Evolutionary conservation across 2,329 filamentous ascomycete species (phyloP), one percentile per base, ranked within the genome.

Genomic region (Aureobasidium sp.): DNA sequence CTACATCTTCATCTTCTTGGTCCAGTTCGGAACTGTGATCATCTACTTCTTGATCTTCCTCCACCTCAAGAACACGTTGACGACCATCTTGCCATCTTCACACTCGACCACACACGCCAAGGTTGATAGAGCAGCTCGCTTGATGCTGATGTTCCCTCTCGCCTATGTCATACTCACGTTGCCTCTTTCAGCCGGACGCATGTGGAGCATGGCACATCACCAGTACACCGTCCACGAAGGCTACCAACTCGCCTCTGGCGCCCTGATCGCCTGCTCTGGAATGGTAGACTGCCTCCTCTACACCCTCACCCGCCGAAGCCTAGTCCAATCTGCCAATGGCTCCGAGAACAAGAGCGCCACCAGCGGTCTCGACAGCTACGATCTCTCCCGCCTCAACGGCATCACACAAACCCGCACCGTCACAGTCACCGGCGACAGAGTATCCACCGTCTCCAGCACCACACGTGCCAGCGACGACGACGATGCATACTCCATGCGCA

Each of bases 161-260:
- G 85, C 89, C 65, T 89, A 89, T 70, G 79, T 88, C 7, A 67
- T 87, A n/a, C 87, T 87, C 69, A 89, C 87, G 0, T 78, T 86
- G 0, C 87, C 87, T 0, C 77, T 90, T 0, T 85, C 86, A 5
- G 78, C 83, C 0, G 84, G 85, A 15, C 82, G 87, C 63, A 85
- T 89, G 68, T 81, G 81, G 17, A 80, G 80, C 22, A 87, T 89
- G 81, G 79, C 82, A 0, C 81, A 82, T 0, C 73, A 76, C 11
- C 67, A 66, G 48, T 53, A 47, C 11, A 53, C 62, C 1, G 62
- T 67, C 2, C 74, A 76, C 17, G 75, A 75, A 22, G 68, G 73
- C 3, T 75, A 76, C 17, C 78, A 82, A 58, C 81, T 79, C 67
- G 73, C 81, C 22, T 78, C 81, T 0, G 83, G 82, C 36, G 77